These are phyloP conservation scores for Cornus florida DNA, from an alignment of 148 eudicot genomes.

Conservation along the genomic window DNA sequence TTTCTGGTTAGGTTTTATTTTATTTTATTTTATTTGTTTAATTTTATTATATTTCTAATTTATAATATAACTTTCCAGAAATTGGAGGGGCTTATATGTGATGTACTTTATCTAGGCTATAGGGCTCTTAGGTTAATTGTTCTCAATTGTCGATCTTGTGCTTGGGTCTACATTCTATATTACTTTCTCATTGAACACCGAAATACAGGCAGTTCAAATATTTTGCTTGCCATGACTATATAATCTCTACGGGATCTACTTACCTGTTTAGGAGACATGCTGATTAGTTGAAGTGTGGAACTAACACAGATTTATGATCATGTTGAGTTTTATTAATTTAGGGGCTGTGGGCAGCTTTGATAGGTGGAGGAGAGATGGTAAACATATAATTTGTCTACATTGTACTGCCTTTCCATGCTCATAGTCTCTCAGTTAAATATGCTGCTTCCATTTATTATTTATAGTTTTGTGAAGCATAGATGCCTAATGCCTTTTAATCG, in stretches of 20 bases:
- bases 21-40: background rate
- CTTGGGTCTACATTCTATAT: no score
- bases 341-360: background rate
- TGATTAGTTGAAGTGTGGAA: background rate
- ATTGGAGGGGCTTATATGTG: background rate
- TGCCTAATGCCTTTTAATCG: background rate
- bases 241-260: background rate
- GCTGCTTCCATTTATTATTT: background rate
- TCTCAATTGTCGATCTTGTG: background rate
- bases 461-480: background rate
- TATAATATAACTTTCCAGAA: background rate
- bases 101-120: background rate
- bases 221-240: background rate
- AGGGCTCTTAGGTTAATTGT: background rate
- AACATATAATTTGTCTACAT: no score
- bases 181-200: no score
- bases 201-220: no score
- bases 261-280: background rate
- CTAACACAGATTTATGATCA: background rate
- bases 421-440: no score
- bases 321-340: background rate
- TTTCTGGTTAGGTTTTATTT: background rate
- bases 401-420: no score
- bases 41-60: background rate
- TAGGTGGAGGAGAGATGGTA: no score